Evolutionary conservation across 2,329 filamentous ascomycete species (phyloP), one percentile per base, ranked within the genome.

Genomic region (Ophiostoma fasciatum): DNA sequence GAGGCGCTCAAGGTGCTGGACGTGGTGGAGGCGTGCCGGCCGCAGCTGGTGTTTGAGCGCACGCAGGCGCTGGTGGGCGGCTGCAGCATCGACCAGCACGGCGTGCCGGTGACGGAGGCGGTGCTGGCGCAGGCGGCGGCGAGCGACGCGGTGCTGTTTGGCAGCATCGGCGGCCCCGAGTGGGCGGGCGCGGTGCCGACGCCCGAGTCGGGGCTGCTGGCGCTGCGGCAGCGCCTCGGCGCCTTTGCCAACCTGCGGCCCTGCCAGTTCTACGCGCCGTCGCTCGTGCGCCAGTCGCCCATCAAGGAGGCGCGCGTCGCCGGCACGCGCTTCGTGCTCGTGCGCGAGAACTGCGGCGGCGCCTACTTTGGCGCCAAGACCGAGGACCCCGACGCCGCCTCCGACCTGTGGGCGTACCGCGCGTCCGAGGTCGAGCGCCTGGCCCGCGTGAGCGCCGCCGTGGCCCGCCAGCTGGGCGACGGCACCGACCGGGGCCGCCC

Each of bases 171-270:
- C n/a, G 63, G 62, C 5, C 62, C 62, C 2, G 56, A 64, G 46
- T 65, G 62, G 62, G 60, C 56, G 0, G 47, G 47, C 3, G 47
- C 43, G 1, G 48, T 54, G 9, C 60, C 58, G 3, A 61, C 57
- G n/a, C 61, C 62, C 2, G 61, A 66, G 39, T 56, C 55, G n/a
- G 62, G 60, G 2, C 47, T 63, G 31, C 46, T 64, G 21, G 51
- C 53, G 31, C 55, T 65, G 12, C 51, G 62, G 14, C 51, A 55
- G 13, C 45, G 45, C 2, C 49, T 64, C 22, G 52, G 64, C 34
- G 63, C 62, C 7, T 69, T 66, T 41, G 65, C 63, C 31, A 69
- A 69, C 40, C 46, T 68, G 17, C 56, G 65, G 0, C 65, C 65
- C 0, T 67, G 63, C 45, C 57, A 60, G 29, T 56, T 62, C 31